A percentile compares a stretch with the other conserved stretches of the same genome.
Conservation (phyloP, 2,329 filamentous ascomycete genomes). For the Fusarium paranaense region DNA sequence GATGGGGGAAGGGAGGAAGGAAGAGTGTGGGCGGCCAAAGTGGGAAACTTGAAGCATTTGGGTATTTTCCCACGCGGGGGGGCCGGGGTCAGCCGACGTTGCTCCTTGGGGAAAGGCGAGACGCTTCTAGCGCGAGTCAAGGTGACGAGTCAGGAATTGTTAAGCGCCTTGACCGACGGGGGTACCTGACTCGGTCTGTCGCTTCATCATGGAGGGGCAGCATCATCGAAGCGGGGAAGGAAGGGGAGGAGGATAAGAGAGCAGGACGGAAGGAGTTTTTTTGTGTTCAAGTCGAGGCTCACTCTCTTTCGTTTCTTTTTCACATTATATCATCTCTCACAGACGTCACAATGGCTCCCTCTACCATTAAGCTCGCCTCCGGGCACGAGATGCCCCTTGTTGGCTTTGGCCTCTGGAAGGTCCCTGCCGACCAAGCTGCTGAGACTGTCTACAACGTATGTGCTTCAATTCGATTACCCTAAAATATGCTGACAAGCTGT, state of each 20-base stretch:
- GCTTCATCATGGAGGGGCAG: slow-evolving; percentile 22
- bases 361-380: slow-evolving; percentile 40
- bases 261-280: not conserved
- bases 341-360: slow-evolving; percentile 28
- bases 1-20: slow-evolving; percentile 1
- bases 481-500: not conserved
- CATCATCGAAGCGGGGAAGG: slow-evolving; percentile 14
- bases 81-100: slow-evolving; percentile 7
- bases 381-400: slow-evolving; percentile 53
- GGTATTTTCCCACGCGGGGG: slow-evolving; percentile 9
- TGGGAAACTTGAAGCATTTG: slow-evolving; percentile 40
- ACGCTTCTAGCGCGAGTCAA: slow-evolving; percentile 9
- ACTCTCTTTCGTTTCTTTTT: not conserved
- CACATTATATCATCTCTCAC: not conserved
- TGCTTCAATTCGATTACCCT: not conserved
- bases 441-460: slow-evolving; percentile 72
- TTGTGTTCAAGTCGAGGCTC: slow-evolving; percentile 5
- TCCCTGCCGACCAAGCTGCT: slow-evolving; percentile 56
- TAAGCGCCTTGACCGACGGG: slow-evolving; percentile 14
- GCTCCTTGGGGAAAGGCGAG: slow-evolving; percentile 28
- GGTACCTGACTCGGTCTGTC: slow-evolving; percentile 19
- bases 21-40: slow-evolving; percentile 18
- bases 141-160: slow-evolving; percentile 23
- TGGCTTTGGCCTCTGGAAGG: slow-evolving; percentile 78
- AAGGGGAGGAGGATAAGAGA: slow-evolving; percentile 15